A percentile compares a stretch with the other conserved stretches of the same genome.
Conservation (phyloP, 2,329 filamentous ascomycete species). For the Bipolaris zeicola region DNA sequence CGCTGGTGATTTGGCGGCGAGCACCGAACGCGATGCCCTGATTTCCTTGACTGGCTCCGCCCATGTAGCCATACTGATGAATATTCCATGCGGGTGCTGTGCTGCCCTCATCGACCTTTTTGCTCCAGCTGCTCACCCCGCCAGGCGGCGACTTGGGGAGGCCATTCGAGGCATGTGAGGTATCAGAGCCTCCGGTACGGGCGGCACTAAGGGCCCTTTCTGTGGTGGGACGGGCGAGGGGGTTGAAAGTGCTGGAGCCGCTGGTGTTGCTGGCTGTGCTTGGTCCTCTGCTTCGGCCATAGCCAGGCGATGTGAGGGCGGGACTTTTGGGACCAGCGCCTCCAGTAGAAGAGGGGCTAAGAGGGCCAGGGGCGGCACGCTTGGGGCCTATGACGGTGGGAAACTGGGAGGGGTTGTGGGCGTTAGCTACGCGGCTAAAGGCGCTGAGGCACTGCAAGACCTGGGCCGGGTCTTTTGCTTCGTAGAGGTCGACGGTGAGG, state of each 20-base stretch:
- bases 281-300: constrained; percentile 48
- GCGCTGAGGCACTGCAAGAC: constrained; percentile 90
- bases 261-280: constrained; percentile 51
- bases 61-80: constrained; percentile 95
- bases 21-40: constrained; percentile 92
- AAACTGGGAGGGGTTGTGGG: constrained; percentile 74
- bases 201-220: constrained; percentile 52
- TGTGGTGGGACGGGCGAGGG: constrained; percentile 44
- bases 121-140: constrained; percentile 89
- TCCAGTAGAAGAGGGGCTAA: constrained; percentile 46
- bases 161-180: constrained; percentile 60
- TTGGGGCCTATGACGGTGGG: constrained; percentile 77
- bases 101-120: constrained; percentile 75
- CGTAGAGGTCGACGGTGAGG: constrained; percentile 94
- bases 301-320: constrained; percentile 36
- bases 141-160: constrained; percentile 53
- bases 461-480: constrained; percentile 93
- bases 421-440: constrained; percentile 85
- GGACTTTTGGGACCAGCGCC: constrained; percentile 29
- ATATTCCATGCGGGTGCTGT: constrained; percentile 98
- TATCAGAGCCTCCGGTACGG: constrained; percentile 62
- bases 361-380: constrained; percentile 56
- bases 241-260: constrained; percentile 55
- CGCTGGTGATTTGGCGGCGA: constrained; percentile 87
- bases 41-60: constrained; percentile 93